phyloP scores from a whole-genome alignment of 495 filamentous ascomycete species.

The Aspergillus wentii region DNA sequence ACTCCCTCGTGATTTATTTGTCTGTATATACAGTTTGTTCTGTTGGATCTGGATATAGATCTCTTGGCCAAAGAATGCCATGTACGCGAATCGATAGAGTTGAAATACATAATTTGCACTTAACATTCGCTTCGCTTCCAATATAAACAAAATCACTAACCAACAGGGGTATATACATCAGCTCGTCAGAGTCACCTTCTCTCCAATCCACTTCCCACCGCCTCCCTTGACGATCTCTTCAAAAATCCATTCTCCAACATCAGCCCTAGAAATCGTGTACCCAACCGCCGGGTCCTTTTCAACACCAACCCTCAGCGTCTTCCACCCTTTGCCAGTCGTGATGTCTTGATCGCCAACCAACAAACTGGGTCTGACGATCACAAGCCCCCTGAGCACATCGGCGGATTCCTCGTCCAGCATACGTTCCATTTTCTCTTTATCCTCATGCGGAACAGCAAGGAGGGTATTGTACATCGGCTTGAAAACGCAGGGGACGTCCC shows the following conservation, averaged over 20 bases:
- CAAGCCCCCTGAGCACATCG: conserved; percentile 28
- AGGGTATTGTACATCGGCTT: conserved; percentile 46
- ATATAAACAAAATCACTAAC: no score
- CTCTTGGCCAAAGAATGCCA: conserved; percentile 3
- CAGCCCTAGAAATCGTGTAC: conserved; percentile 37
- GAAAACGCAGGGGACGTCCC: conserved; percentile 49
- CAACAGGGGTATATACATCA: no score
- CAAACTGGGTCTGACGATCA: conserved; percentile 44
- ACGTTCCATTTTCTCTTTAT: conserved; percentile 59
- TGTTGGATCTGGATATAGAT: conserved; percentile 20
- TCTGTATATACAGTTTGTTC: conserved; percentile 16
- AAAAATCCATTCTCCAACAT: conserved; percentile 36
- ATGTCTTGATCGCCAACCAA: conserved; percentile 31
- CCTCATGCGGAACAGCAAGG: conserved; percentile 47
- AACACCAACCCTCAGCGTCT: conserved; percentile 31
- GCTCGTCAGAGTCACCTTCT: no score
- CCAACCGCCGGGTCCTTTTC: conserved; percentile 38
- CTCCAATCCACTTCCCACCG: no score
- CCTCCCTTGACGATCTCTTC: no score
- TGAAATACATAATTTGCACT: conserved; percentile 8
- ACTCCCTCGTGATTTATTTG: no score
- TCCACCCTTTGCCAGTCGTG: conserved; percentile 17
- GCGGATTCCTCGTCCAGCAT: conserved; percentile 26
- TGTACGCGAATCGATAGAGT: conserved; percentile 9
- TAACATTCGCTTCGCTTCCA: neutral